Conservation (phyloP, 495 filamentous ascomycete genomes). For the Tuber brumale region DNA sequence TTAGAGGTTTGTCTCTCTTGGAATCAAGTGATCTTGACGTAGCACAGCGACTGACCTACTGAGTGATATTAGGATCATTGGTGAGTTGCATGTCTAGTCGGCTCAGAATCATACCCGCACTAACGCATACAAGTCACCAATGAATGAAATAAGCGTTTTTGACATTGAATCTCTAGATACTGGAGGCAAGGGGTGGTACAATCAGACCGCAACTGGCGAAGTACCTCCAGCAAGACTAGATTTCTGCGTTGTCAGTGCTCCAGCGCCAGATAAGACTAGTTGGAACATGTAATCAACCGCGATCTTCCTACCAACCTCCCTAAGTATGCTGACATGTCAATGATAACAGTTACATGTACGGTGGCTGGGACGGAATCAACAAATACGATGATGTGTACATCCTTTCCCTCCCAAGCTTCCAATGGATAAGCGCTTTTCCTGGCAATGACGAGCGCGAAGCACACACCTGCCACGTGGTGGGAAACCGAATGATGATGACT, state of each 20-base stretch:
- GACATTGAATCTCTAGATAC: constrained; percentile 44
- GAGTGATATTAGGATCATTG: not conserved
- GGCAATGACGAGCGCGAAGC: constrained; percentile 27
- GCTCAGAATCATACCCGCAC: not conserved
- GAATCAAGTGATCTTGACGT: not conserved
- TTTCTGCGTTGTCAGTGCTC: constrained; percentile 53
- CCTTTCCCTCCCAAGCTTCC: constrained; percentile 53
- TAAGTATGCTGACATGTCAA: not conserved
- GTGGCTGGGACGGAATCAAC: constrained; percentile 19
- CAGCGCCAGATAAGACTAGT: constrained; percentile 51
- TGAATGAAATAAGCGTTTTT: constrained; percentile 24
- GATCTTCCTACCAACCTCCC: not conserved
- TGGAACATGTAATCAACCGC: constrained; percentile 47
- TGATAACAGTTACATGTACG: constrained; percentile 25
- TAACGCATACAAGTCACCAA: constrained; percentile 11
- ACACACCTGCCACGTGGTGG: constrained; percentile 30
- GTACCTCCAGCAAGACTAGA: constrained; percentile 47
- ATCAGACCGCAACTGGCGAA: constrained; percentile 48
- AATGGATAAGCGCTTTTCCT: constrained; percentile 44
- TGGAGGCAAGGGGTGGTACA: constrained; percentile 51
- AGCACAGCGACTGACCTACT: not conserved
- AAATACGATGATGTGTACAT: constrained; percentile 52
- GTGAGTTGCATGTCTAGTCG: not conserved
- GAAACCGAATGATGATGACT: constrained; percentile 37
- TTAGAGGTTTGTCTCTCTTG: not conserved